Evolutionary conservation across 352 stramenopile species (phyloP).

Genomic region (Pythium periplocum): DNA sequence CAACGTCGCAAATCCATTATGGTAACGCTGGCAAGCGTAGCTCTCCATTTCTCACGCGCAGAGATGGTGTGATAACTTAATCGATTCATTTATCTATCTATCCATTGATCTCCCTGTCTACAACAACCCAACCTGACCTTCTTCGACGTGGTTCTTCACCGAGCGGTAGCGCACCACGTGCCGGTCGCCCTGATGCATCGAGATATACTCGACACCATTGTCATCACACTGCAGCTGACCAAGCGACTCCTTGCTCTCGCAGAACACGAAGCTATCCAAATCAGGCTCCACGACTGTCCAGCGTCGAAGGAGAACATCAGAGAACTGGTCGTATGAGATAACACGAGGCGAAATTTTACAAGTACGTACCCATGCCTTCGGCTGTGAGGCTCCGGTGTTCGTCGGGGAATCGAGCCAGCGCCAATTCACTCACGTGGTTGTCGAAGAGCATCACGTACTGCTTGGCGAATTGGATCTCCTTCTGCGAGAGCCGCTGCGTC

Average conservation of each 20-base stretch:
- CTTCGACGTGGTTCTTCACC: conserved; percentile 50
- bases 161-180: conserved; percentile 72
- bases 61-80: neutral
- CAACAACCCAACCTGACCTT: conserved; percentile 49
- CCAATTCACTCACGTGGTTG: conserved; percentile 66
- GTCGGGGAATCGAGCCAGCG: conserved; percentile 50
- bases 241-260: conserved; percentile 51
- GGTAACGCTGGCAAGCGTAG: conserved; percentile 20
- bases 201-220: conserved; percentile 55
- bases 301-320: conserved; percentile 3
- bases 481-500: conserved; percentile 55
- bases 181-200: conserved; percentile 50
- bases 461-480: conserved; percentile 69
- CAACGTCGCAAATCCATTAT: conserved; percentile 51
- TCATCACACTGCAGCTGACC: conserved; percentile 68
- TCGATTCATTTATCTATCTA: neutral
- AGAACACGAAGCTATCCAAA: conserved; percentile 81
- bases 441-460: conserved; percentile 71
- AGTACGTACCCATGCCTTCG: conserved; percentile 63
- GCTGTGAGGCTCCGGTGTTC: conserved; percentile 49
- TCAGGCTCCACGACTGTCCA: conserved; percentile 56
- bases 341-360: neutral
- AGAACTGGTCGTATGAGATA: neutral
- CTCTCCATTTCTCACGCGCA: neutral
- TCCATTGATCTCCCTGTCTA: conserved; percentile 2